Base-by-base conservation (phyloP, 2,329 filamentous ascomycete genomes). In the Penicillium hesseltinei region DNA sequence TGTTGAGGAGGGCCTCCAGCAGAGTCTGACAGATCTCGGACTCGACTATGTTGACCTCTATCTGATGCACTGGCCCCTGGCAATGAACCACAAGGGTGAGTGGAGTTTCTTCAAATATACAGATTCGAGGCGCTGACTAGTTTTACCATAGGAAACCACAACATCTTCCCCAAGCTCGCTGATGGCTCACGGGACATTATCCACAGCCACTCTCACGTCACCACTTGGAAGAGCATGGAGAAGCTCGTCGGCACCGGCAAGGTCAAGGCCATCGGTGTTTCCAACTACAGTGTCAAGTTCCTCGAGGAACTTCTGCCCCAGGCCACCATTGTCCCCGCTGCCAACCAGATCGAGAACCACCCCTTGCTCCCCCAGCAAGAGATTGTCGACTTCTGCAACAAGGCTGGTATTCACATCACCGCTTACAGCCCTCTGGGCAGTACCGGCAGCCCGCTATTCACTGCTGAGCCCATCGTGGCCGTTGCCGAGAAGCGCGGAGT, bases 341-440 rank as follows among this genome's bases (percentile, higher is more conserved):
- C 89, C 60, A 92, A 93, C 77, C 90, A 94, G 80, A 89, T 93
- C 69, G 90, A 93, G 77, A 87, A 84, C 68, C 88, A 94, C 74
- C 89, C 90, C 0, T 90, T 91, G 45, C 73, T 85, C 15, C 83
- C 80, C 36, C 83, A 85, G 64, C 72, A 77, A 56, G 78, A 82
- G 53, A 80, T 81, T 62, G 70, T 83, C 29, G 74, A 80, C 49
- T 82, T 79, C 66, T 82, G 81, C 68, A 74, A 78, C 47, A 65
- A 74, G 31, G 78, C 79, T 62, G 78, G 77, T 21, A 84, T 84
- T 54, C 75, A 79, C 55, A 74, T 84, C 46, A 83, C 80, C 5
- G 81, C 80, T 10, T 84, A 83, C 69, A 80, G 72, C 49, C 74
- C 74, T 13, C 66, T 77, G 27, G 75, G 73, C 6, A 76, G 73